A percentile compares a stretch with the other conserved stretches of the same genome.
Evolutionary conservation across 208 protist species (phyloP).

Genomic region (Tritrichomonas foetus): DNA sequence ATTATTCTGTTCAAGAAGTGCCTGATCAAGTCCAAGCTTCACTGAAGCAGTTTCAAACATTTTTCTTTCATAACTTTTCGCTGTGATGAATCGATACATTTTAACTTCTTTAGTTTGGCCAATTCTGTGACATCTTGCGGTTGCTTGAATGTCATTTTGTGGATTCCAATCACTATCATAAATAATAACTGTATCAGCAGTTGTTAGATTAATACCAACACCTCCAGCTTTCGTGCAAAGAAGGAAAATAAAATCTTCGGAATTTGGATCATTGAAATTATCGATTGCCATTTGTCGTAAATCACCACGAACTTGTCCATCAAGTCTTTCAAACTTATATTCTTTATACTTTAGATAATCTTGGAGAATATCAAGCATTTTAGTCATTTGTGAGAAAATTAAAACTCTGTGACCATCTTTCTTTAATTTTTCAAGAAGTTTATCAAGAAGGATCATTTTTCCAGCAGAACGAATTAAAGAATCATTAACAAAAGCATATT

Average conservation of each 20-base stretch:
- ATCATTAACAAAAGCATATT: not conserved
- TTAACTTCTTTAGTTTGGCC: slow-evolving; percentile 78
- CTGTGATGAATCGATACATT: slow-evolving; percentile 72
- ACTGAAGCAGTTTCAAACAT: slow-evolving; percentile 72
- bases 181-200: slow-evolving; percentile 63
- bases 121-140: slow-evolving; percentile 84
- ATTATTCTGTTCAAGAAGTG: not conserved
- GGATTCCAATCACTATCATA: slow-evolving; percentile 65
- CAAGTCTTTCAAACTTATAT: slow-evolving; percentile 68
- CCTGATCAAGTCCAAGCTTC: slow-evolving; percentile 70
- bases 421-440: slow-evolving; percentile 70
- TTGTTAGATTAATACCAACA: slow-evolving; percentile 60
- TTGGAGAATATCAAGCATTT: slow-evolving; percentile 78
- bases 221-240: slow-evolving; percentile 57
- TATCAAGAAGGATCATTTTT: slow-evolving; percentile 80
- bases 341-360: slow-evolving; percentile 69
- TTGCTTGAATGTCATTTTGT: slow-evolving; percentile 61
- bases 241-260: slow-evolving; percentile 49
- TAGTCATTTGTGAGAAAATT: slow-evolving; percentile 85
- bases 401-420: slow-evolving; percentile 76
- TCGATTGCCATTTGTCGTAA: slow-evolving; percentile 51
- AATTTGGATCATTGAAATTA: slow-evolving; percentile 45
- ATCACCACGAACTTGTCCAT: slow-evolving; percentile 46
- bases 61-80: slow-evolving; percentile 70
- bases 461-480: slow-evolving; percentile 53